Conservation (phyloP, 345 rosid species). For the Gossypium thurberi region DNA sequence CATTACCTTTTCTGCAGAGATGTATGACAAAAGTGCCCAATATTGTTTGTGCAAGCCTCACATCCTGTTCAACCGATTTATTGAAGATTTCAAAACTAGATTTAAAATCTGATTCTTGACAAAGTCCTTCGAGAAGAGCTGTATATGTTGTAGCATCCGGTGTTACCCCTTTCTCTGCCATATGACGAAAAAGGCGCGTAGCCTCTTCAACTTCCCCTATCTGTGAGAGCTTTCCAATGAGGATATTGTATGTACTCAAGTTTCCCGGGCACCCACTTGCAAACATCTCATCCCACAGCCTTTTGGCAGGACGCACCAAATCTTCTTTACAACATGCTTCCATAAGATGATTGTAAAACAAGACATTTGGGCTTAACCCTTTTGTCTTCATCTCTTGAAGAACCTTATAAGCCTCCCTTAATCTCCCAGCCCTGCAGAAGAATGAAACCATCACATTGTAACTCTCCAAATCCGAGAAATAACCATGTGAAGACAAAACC, state of each 20-base stretch:
- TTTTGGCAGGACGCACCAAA: constrained; percentile 84
- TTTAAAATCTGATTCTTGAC: constrained; percentile 54
- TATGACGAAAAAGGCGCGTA: constrained; percentile 52
- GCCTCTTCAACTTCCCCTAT: constrained; percentile 68
- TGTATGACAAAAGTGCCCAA: constrained; percentile 33
- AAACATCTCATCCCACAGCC: constrained; percentile 94
- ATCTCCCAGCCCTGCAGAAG: constrained; percentile 66
- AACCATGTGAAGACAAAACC: constrained; percentile 43
- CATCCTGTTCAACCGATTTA: constrained; percentile 40
- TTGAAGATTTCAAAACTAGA: constrained; percentile 48
- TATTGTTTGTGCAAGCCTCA: constrained; percentile 32
- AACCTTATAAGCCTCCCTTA: constrained; percentile 68
- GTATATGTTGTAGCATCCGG: constrained; percentile 56
- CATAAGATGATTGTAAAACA: constrained; percentile 58
- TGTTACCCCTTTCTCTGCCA: constrained; percentile 56
- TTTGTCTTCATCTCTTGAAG: constrained; percentile 83
- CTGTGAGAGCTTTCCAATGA: constrained; percentile 59
- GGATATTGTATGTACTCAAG: constrained; percentile 47
- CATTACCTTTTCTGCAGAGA: constrained; percentile 56
- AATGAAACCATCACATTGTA: constrained; percentile 51
- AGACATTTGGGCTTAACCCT: constrained; percentile 49
- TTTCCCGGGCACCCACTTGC: constrained; percentile 62
- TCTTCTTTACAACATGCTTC: constrained; percentile 83
- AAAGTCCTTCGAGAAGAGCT: constrained; percentile 55
- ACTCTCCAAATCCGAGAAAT: constrained; percentile 48